phyloP scores from a whole-genome alignment of 345 rosid species.

The Cardamine resedifolia region DNA sequence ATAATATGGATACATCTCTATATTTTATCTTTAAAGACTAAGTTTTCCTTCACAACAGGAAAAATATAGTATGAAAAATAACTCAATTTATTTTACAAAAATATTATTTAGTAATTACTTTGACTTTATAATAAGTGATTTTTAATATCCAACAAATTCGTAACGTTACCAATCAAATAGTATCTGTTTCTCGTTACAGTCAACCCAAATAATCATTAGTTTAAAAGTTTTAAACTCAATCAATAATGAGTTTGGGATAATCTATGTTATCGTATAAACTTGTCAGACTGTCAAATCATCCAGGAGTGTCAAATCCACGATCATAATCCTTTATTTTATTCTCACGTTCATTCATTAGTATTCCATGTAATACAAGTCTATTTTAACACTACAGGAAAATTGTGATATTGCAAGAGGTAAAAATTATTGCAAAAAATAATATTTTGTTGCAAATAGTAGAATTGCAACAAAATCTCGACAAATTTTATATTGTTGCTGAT shows the following conservation, averaged over 20 bases:
- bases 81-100: too few species aligned
- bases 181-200: conserved; percentile 11
- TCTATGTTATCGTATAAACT: conserved; percentile 2
- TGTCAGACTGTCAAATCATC: conserved; percentile 25
- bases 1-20: neutral
- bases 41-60: too few species aligned
- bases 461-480: too few species aligned
- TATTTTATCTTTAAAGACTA: neutral
- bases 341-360: neutral
- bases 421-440: too few species aligned
- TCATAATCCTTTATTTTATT: conserved; percentile 4
- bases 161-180: neutral
- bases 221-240: neutral
- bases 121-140: neutral
- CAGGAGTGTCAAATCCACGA: conserved; percentile 1
- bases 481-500: too few species aligned
- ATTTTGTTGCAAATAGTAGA: too few species aligned
- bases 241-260: conserved; percentile 13
- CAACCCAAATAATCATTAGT: conserved; percentile 1
- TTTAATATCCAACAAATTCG: neutral
- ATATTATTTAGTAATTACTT: neutral
- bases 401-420: too few species aligned
- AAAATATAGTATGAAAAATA: too few species aligned
- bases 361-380: too few species aligned
- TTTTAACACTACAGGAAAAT: too few species aligned